Evolutionary conservation across 108 stramenopile species (phyloP).

Genomic region (Seminavis robusta): DNA sequence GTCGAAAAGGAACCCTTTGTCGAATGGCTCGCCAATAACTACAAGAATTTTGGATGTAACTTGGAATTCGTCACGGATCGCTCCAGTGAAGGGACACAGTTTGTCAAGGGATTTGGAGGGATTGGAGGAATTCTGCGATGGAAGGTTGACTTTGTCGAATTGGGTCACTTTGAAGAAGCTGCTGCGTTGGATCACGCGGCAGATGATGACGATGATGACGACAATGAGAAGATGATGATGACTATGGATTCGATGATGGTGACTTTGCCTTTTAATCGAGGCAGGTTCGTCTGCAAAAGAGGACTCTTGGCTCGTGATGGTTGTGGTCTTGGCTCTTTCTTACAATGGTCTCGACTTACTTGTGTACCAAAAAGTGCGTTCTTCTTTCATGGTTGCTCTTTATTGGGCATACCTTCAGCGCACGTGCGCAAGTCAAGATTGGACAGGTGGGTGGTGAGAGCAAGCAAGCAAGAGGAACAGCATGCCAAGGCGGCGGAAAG

Average conservation of each 20-base stretch:
- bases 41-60: slow-evolving; percentile 94
- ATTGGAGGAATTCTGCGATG: slow-evolving; percentile 98
- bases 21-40: slow-evolving; percentile 99
- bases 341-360: no score
- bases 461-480: no score
- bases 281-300: no score
- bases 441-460: no score
- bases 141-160: slow-evolving; percentile 95
- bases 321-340: no score
- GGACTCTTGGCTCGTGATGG: no score
- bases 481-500: no score
- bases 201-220: slow-evolving; percentile 49
- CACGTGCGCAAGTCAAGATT: no score
- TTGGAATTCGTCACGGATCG: slow-evolving; percentile 98
- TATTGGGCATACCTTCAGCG: no score
- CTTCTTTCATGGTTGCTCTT: no score
- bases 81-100: slow-evolving; percentile 96
- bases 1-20: slow-evolving; percentile 87
- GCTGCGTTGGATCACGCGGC: slow-evolving; percentile 35
- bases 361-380: no score
- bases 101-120: slow-evolving; percentile 98
- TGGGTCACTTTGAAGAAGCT: slow-evolving; percentile 76
- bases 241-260: slow-evolving; percentile 88
- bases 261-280: slow-evolving; percentile 85
- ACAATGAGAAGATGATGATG: slow-evolving; percentile 50